Conservation (phyloP, 768 basidiomycete genomes). For the Amanita pseudoporphyria region DNA sequence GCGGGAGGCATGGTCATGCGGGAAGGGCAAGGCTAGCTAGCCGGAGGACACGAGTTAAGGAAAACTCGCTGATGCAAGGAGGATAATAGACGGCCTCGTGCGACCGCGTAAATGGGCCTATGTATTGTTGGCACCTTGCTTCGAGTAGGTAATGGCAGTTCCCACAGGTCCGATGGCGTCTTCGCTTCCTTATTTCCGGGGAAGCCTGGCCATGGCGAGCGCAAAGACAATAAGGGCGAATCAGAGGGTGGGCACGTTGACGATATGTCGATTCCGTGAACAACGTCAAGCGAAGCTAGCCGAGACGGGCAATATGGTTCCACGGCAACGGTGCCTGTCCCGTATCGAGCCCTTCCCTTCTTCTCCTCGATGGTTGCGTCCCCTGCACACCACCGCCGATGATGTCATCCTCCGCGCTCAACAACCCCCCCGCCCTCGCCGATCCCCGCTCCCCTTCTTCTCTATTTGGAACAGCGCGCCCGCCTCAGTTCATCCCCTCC, state of each 20-base stretch:
- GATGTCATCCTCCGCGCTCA: background rate
- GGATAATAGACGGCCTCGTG: background rate
- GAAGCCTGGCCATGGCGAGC: constrained; percentile 18
- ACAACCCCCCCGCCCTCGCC: background rate
- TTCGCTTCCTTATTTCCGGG: constrained; percentile 21
- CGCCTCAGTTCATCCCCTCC: too few relatives aligned
- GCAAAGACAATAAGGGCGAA: background rate
- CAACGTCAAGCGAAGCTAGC: background rate
- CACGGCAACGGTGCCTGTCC: background rate
- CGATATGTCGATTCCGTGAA: background rate
- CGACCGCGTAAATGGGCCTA: constrained; percentile 13
- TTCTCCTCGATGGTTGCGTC: background rate
- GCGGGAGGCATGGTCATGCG: constrained; percentile 22
- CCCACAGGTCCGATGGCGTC: constrained; percentile 21
- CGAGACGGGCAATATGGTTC: constrained; percentile 3
- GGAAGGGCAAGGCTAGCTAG: constrained; percentile 13
- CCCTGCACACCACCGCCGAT: too few relatives aligned
- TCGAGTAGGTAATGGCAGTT: constrained; percentile 20
- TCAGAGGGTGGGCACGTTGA: background rate
- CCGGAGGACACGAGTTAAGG: constrained; percentile 6
- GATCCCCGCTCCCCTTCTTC: background rate
- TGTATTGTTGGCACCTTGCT: constrained; percentile 13
- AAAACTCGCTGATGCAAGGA: constrained; percentile 9
- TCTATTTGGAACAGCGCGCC: too few relatives aligned
- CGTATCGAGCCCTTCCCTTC: background rate